phyloP scores from a whole-genome alignment of 768 basidiomycete genomes.

The Lentinula raphanica region DNA sequence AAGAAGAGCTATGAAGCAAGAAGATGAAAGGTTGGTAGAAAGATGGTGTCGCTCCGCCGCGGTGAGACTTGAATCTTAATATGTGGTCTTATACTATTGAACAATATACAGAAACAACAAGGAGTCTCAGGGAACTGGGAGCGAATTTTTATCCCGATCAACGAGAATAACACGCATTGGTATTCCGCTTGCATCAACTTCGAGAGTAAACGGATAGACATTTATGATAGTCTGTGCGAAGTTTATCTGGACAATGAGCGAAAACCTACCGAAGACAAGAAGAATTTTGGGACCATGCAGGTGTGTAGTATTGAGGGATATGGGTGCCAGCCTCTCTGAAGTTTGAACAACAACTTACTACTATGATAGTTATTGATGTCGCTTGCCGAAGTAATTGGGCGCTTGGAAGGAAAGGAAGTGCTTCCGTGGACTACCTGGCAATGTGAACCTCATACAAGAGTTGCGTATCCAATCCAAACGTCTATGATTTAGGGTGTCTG shows the following conservation, averaged over 20 bases:
- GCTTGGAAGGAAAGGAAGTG: background rate
- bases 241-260: background rate
- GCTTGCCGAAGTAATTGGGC: background rate
- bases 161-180: background rate
- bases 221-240: background rate
- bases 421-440: background rate
- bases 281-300: background rate
- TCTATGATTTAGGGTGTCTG: background rate
- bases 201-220: background rate
- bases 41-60: background rate
- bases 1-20: background rate
- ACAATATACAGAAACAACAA: background rate
- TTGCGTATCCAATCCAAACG: background rate
- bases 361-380: background rate
- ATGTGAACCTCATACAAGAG: background rate
- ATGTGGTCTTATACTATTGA: background rate
- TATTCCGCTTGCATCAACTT: background rate
- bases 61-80: background rate
- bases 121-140: too few relatives aligned
- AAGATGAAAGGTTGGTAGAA: background rate
- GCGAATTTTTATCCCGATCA: background rate
- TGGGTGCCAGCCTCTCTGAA: too few relatives aligned
- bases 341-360: background rate
- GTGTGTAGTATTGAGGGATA: background rate
- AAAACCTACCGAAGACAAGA: background rate